Evolutionary conservation across 192 early-diverging fungal species (phyloP), one percentile per base, ranked within the genome.

Genomic region (Mortierella hygrophila): DNA sequence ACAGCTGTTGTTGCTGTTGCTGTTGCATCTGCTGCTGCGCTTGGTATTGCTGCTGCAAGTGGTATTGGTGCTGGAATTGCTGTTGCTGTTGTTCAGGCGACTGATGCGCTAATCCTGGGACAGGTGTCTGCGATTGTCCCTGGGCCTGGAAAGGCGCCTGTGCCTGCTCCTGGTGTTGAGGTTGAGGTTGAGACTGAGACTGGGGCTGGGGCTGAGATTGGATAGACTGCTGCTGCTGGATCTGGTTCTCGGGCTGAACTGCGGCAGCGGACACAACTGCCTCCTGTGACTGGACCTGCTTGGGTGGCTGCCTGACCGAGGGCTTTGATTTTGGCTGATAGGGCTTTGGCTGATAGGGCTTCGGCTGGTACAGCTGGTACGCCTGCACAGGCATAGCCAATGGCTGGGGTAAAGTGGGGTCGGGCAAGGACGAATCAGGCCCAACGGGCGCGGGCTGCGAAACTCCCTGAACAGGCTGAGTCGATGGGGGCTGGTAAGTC

Each of bases 301-400:
- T 73, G 7, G 54, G 49, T 6, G 47, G 15, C n/a, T 49, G 54
- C 55, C 32, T 86, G 18, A 81, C 63, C 8, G 83, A 86, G 21
- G 83, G 75, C 74, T 80, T 86, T 7, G 78, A 74, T 47, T 86
- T 80, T 77, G 83, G 83, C 57, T 74, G 78, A n/a, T 86, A 86
- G 6, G 83, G 83, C 60, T 86, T 86, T 46, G 83, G 83, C 55
- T 86, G 78, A 37, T 86, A 86, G 35, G 35, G 35, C 60, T 86
- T 86, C 38, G 83, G 83, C 68, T 86, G 78, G 46, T 86, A 86
- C 20, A 86, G 37, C 57, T 86, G 83, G 55, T 86, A 86, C 0
- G 83, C 75, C 35, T 86, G 78, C 20, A 77, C 83, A 21, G 83
- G 83, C 83, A 86, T 80, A 4, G 75, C 55, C 35, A 80, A 35